These are phyloP conservation scores for Wickerhamomyces silvicola DNA, from an alignment of 805 yeast species.

Conservation along the genomic window DNA sequence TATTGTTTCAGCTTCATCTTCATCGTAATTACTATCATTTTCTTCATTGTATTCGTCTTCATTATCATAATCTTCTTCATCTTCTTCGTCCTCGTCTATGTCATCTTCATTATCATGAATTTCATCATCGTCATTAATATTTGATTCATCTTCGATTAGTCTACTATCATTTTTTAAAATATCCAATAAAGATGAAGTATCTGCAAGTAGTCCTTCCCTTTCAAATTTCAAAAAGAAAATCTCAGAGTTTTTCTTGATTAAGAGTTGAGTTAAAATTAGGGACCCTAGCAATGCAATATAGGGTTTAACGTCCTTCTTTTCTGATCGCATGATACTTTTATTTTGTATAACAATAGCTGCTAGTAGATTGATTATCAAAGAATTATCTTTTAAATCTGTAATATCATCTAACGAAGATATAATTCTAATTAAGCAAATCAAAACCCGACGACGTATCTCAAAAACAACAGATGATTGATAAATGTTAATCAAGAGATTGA, in stretches of 20 bases:
- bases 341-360: slow-evolving; percentile 60
- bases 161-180: slow-evolving; percentile 15
- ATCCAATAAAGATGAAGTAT: slow-evolving; percentile 32
- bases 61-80: slow-evolving; percentile 24
- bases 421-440: slow-evolving; percentile 49
- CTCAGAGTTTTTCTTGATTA: slow-evolving; percentile 39
- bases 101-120: too few species aligned
- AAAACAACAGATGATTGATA: slow-evolving; percentile 71
- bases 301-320: slow-evolving; percentile 14
- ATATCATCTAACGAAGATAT: slow-evolving; percentile 34
- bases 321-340: slow-evolving; percentile 25
- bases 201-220: slow-evolving; percentile 67
- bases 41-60: slow-evolving; percentile 12
- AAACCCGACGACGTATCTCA: slow-evolving; percentile 50
- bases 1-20: slow-evolving; percentile 12
- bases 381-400: slow-evolving; percentile 23
- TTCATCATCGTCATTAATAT: slow-evolving; percentile 22
- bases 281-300: slow-evolving; percentile 45
- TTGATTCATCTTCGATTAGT: slow-evolving; percentile 16
- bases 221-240: slow-evolving; percentile 44
- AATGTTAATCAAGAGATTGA: slow-evolving; percentile 51
- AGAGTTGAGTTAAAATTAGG: slow-evolving; percentile 37
- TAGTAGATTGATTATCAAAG: slow-evolving; percentile 40
- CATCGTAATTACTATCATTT: slow-evolving; percentile 14
- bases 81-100: slow-evolving; percentile 21